Conservation (phyloP, 75 land plant species). For the Pinus albicaulis region DNA sequence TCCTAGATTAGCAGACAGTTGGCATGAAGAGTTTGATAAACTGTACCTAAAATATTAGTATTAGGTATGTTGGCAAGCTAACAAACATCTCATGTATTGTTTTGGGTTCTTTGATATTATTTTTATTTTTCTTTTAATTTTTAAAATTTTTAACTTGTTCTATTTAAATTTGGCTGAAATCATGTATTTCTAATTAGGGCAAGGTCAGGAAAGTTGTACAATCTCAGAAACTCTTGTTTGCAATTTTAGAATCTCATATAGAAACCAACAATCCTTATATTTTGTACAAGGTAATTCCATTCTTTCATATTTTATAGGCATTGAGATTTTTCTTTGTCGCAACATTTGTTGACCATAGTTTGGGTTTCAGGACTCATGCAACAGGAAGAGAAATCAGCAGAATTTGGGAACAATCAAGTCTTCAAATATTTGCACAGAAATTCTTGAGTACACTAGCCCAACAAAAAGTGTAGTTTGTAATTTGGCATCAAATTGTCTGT, state of each 20-base stretch:
- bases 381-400: constrained; percentile 52
- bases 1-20: constrained; percentile 46
- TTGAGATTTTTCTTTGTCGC: neutral
- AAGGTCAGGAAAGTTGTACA: constrained; percentile 35
- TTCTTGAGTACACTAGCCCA: constrained; percentile 40
- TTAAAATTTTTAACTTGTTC: neutral
- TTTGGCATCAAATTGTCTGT: constrained; percentile 43
- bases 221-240: constrained; percentile 52
- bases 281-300: constrained; percentile 28
- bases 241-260: constrained; percentile 42
- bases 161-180: neutral
- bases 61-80: constrained; percentile 17
- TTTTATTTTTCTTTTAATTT: neutral
- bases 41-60: constrained; percentile 26
- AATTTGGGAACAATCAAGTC: constrained; percentile 50
- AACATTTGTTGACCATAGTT: neutral
- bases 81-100: neutral
- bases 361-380: constrained; percentile 34
- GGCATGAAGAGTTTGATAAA: constrained; percentile 44
- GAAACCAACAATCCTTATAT: constrained; percentile 50
- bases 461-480: constrained; percentile 50
- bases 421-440: constrained; percentile 47
- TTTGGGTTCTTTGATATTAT: no score
- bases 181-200: constrained; percentile 16
- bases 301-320: neutral